Percentiles rank a stretch among this genome's conserved stretches.
Evolutionary conservation across 2,329 filamentous ascomycete genomes (phyloP).

Genomic region (Dactylellina parvicollis): DNA sequence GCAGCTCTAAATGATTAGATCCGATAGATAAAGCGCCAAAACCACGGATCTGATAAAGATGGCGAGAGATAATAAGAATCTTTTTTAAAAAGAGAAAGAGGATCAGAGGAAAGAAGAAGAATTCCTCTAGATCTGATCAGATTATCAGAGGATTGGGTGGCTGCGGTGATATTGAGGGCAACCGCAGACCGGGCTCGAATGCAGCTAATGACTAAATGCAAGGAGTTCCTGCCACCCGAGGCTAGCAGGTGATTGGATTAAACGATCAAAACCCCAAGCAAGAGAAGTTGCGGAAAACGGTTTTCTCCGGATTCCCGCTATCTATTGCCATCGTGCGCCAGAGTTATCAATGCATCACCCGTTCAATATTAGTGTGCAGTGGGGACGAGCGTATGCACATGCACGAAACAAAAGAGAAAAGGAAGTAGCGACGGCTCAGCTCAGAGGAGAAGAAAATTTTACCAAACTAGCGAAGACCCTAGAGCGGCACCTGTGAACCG

Average conservation of each 20-base stretch:
- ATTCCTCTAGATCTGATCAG: constrained; percentile 36
- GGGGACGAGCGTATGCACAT: constrained; percentile 4
- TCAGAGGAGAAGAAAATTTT: constrained; percentile 17
- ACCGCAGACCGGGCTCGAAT: constrained; percentile 24
- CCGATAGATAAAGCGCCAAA: constrained; percentile 51
- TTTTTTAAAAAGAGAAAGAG: constrained; percentile 25
- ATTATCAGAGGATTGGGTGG: constrained; percentile 22
- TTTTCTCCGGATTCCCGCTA: constrained; percentile 23
- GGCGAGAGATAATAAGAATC: constrained; percentile 35
- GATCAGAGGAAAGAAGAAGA: constrained; percentile 31
- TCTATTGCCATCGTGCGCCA: background rate
- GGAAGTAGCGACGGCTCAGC: constrained; percentile 14
- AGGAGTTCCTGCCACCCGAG: constrained; percentile 44
- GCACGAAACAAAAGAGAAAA: constrained; percentile 31
- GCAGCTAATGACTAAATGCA: constrained; percentile 26
- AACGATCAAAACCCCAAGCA: background rate
- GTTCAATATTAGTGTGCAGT: too few relatives aligned
- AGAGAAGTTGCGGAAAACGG: constrained; percentile 13
- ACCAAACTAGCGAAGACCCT: background rate
- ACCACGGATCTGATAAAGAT: constrained; percentile 50
- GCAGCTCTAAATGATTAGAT: constrained; percentile 39
- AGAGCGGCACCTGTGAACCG: constrained; percentile 30
- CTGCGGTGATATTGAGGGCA: constrained; percentile 7
- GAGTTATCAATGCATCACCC: background rate
- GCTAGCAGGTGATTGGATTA: constrained; percentile 36